phyloP scores from a whole-genome alignment of 2,329 filamentous ascomycete species.

The Colletotrichum euphorbiae region DNA sequence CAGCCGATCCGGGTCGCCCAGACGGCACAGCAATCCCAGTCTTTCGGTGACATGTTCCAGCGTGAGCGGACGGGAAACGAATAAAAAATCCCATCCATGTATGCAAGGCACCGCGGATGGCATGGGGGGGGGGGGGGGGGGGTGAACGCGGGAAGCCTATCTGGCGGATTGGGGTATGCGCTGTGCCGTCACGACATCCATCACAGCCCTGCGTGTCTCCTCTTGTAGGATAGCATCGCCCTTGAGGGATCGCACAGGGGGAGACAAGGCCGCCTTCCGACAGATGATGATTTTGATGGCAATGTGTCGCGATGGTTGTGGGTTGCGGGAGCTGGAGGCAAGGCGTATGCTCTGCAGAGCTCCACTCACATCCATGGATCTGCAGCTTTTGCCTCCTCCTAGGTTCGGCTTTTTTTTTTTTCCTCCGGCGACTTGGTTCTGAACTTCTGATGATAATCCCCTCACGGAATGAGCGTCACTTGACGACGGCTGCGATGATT shows the following conservation, averaged over 20 bases:
- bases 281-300: background rate
- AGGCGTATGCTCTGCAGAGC: constrained; percentile 11
- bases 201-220: constrained; percentile 16
- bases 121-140: constrained; percentile 18
- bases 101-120: constrained; percentile 39
- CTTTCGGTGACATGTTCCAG: constrained; percentile 34
- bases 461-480: constrained; percentile 29
- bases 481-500: constrained; percentile 15
- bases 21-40: constrained; percentile 28
- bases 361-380: constrained; percentile 14
- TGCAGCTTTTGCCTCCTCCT: constrained; percentile 7
- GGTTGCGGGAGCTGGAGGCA: background rate
- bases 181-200: constrained; percentile 28
- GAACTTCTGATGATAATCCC: no score
- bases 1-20: constrained; percentile 3
- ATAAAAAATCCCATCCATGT: constrained; percentile 10
- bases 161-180: constrained; percentile 27
- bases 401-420: background rate
- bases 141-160: constrained; percentile 33
- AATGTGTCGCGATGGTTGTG: constrained; percentile 7
- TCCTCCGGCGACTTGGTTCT: constrained; percentile 13
- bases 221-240: constrained; percentile 21
- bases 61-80: constrained; percentile 37
- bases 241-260: constrained; percentile 24
- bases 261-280: constrained; percentile 12